Conservation (phyloP, 108 stramenopile species). For the Aurantiochytrium sp. region DNA sequence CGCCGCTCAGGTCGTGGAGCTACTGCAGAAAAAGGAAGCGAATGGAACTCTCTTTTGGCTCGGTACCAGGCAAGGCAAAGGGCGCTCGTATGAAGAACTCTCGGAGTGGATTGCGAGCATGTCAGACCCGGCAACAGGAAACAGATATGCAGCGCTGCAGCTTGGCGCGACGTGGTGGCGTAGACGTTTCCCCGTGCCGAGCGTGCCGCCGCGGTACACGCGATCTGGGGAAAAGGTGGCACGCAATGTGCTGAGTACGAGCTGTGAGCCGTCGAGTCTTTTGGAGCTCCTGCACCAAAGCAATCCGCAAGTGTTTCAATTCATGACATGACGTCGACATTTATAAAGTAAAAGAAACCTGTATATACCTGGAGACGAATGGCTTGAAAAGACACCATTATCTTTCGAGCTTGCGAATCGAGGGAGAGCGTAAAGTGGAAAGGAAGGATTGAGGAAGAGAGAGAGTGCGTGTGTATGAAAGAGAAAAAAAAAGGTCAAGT, state of each 20-base stretch:
- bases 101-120: neutral
- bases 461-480: too few species aligned
- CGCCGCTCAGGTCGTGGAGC: neutral
- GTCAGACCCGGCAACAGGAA: neutral
- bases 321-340: neutral
- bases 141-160: neutral
- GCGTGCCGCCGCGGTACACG: neutral
- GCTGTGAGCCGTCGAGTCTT: neutral
- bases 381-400: too few species aligned
- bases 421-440: too few species aligned
- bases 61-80: neutral
- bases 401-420: too few species aligned
- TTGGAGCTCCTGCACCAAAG: neutral
- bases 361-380: too few species aligned
- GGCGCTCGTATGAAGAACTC: neutral
- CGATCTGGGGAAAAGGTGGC: neutral
- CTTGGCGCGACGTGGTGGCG: neutral
- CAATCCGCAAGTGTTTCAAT: neutral
- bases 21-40: neutral
- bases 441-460: too few species aligned
- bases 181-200: neutral
- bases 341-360: too few species aligned
- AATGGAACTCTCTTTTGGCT: neutral
- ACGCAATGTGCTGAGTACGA: neutral
- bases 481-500: too few species aligned